Conservation (phyloP, 495 filamentous ascomycete species). For the Talaromyces ruber region DNA sequence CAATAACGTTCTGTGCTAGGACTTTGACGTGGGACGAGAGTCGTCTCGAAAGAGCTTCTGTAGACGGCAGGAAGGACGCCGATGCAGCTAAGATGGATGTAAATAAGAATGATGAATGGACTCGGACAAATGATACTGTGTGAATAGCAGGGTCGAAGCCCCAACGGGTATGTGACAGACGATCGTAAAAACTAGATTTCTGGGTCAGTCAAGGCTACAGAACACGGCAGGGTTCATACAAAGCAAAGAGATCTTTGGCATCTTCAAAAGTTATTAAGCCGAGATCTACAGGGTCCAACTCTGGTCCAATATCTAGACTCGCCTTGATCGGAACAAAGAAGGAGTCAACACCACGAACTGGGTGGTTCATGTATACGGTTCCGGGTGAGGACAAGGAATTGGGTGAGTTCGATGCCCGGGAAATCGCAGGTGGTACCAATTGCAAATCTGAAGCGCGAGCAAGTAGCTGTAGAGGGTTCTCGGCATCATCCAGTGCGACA, state of each 20-base stretch:
- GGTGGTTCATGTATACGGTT: conserved; percentile 4
- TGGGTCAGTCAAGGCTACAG: conserved; percentile 3
- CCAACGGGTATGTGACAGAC: conserved; percentile 67
- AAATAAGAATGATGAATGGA: conserved; percentile 60
- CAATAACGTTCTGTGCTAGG: conserved; percentile 51
- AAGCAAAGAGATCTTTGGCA: conserved; percentile 52
- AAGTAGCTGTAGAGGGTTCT: conserved; percentile 64
- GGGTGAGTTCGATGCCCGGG: conserved; percentile 7
- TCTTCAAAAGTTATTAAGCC: conserved; percentile 56
- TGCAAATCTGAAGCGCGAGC: conserved; percentile 63
- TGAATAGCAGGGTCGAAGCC: conserved; percentile 60
- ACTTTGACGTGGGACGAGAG: conserved; percentile 55
- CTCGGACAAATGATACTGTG: conserved; percentile 53
- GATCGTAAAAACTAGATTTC: conserved; percentile 51
- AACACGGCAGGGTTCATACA: conserved; percentile 32
- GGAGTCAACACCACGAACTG: conserved; percentile 3
- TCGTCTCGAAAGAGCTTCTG: conserved; percentile 52
- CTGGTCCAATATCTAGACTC: conserved; percentile 49
- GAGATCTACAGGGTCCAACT: conserved; percentile 58
- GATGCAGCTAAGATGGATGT: conserved; percentile 60
- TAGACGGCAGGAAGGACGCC: conserved; percentile 53
- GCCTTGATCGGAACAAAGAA: conserved; percentile 58
- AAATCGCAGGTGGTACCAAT: conserved; percentile 33
- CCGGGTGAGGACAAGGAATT: conserved; percentile 10
- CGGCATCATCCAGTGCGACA: conserved; percentile 59